Base-by-base conservation (phyloP, 2,329 filamentous ascomycete genomes). In the Colletotrichum caudatum region DNA sequence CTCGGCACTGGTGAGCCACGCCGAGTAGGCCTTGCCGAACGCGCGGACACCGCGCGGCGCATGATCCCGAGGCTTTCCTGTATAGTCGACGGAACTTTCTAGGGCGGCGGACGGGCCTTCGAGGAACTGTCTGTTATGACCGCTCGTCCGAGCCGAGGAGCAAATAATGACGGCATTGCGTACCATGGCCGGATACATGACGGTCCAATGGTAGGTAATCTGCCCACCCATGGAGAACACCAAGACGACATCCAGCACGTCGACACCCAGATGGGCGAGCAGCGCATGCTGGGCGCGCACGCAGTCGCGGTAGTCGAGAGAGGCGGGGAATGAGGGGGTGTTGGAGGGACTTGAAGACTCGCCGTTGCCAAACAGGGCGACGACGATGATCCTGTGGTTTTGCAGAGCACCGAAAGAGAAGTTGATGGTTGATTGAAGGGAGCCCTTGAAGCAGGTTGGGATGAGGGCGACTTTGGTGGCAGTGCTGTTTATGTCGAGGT, bases 191-290 rank as follows among this genome's bases (percentile, higher is more conserved):
- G 84, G 83, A 70, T 85, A 80, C 81, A 86, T 83, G 16, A 78
- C 76, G 2, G 78, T 76, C 84, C 84, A 86, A 74, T 86, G 78
- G 71, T 86, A 86, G 1, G 83, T 77, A 61, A 83, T 82, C 74
- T 86, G 85, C 1, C 84, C 85, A 16, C 82, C 85, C 85, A 87
- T 87, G n/a, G 82, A 83, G 75, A 86, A 87, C 0, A 84, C 84
- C 3, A 84, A 66, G 12, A 86, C 76, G 5, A 82, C 79, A 73
- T 85, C 81, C 6, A 86, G 5, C 5, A 35, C 51, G 20, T 54
- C 8, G 12, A 54, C 18, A 7, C 51, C 51, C 18, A 54, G 51
- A 33, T 54, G 29, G 16, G 16, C 26, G 7, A 54, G 51, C 51
- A 54, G 12, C 14, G 66, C 2, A 69, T 84, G 77, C 73, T 86